Evolutionary conservation across 1,139 yeast species (phyloP), one percentile per base, ranked within the genome.

Genomic region (Geotrichum candidum): DNA sequence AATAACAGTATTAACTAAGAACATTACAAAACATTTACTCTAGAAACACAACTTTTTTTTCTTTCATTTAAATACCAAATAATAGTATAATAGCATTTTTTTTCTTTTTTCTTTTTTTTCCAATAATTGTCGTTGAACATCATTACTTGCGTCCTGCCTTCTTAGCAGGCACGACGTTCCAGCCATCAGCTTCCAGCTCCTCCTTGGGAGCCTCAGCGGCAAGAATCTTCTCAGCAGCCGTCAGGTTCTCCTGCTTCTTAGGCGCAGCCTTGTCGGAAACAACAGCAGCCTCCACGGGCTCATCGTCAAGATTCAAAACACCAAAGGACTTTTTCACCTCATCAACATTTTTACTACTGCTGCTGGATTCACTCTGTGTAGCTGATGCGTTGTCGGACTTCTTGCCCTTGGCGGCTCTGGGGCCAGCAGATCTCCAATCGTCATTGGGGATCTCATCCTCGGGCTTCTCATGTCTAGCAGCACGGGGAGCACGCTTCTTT

Each of bases 161-260:
- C 62, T 66, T 68, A 33, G 60, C 63, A 27, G 63, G 65, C 35
- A 69, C 76, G 23, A 68, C 71, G 25, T 69, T 70, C 69, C 73
- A 72, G 13, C 73, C 76, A 55, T 73, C 74, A 31, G 66, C 68
- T 18, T 67, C 69, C 51, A 64, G 68, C 23, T 59, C 57, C 23
- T 61, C 60, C 15, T 63, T 62, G 10, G 33, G 35, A 41, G 35
- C 35, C 5, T 46, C 31, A 31, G 52, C 52, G 22, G 52, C 15
- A 41, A 41, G 48, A n/a, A 41, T 41, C 18, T 41, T n/a, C 52
- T 50, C 52, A 50, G 52, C 33, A 25, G 52, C 52, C 18, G 52
- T 25, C 33, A 27, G 33, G 18, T 27, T 25, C 33, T 55, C 53
- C 35, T 55, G 45, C 53, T 46, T 25, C 53, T 55, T 33, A 18